Conservation (phyloP, 352 stramenopile species). For the Phytophthora sansomeana region DNA sequence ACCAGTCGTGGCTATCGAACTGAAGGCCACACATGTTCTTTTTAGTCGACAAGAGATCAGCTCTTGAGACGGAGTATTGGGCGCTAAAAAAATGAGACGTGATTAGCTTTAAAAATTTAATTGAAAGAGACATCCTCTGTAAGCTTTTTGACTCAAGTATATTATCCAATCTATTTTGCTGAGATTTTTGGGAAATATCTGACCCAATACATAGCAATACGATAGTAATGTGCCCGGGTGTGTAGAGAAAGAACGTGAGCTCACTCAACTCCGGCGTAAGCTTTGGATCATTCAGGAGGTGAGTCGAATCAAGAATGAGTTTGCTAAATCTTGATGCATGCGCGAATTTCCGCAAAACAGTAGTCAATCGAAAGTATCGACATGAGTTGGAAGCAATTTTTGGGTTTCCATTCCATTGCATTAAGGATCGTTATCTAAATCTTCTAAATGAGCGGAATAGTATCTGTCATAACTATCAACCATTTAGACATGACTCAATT, state of each 20-base stretch:
- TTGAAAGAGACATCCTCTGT: slow-evolving; percentile 2
- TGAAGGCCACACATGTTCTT: too few relatives aligned
- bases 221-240: slow-evolving; percentile 6
- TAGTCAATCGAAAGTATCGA: slow-evolving; percentile 5
- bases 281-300: slow-evolving; percentile 21
- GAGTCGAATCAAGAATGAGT: slow-evolving; percentile 9
- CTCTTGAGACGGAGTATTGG: too few relatives aligned
- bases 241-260: slow-evolving; percentile 10
- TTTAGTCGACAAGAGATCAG: too few relatives aligned
- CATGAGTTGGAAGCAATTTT: slow-evolving; percentile 9
- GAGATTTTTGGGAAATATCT: slow-evolving; percentile 12
- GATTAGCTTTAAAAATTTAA: slow-evolving; percentile 5
- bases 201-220: slow-evolving; percentile 13
- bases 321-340: slow-evolving; percentile 2
- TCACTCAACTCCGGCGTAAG: slow-evolving; percentile 9
- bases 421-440: too few relatives aligned
- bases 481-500: slow-evolving; percentile 13
- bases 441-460: too few relatives aligned
- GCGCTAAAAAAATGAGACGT: slow-evolving; percentile 10
- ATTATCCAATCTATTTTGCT: not conserved
- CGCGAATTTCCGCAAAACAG: slow-evolving; percentile 11
- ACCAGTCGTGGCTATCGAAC: too few relatives aligned
- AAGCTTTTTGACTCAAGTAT: slow-evolving; percentile 1
- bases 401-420: slow-evolving; percentile 8
- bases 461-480: slow-evolving; percentile 7